phyloP scores from a whole-genome alignment of 768 basidiomycete genomes.

The Hericium rajendrae region DNA sequence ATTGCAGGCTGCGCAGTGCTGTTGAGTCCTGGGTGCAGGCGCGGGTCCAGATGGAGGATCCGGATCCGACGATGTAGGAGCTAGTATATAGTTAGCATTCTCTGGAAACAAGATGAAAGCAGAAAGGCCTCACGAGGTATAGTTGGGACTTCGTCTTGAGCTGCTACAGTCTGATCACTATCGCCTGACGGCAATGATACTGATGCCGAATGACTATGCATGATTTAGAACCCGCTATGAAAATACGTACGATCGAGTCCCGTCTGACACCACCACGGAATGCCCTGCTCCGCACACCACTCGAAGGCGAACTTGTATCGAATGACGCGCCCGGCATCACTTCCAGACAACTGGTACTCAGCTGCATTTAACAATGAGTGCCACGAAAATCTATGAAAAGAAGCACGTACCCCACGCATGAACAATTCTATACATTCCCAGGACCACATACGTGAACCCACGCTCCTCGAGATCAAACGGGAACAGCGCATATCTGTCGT shows the following conservation, averaged over 20 bases:
- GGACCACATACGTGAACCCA: slow-evolving; percentile 42
- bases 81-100: too few species aligned
- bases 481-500: slow-evolving; percentile 65
- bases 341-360: slow-evolving; percentile 46
- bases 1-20: slow-evolving; percentile 34
- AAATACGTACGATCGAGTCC: too few species aligned
- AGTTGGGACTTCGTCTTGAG: too few species aligned
- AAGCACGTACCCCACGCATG: slow-evolving; percentile 54
- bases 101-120: too few species aligned
- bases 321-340: slow-evolving; percentile 44
- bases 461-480: slow-evolving; percentile 52
- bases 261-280: slow-evolving; percentile 39
- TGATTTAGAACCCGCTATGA: too few species aligned
- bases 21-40: not conserved
- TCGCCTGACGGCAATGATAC: too few species aligned
- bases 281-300: slow-evolving; percentile 68
- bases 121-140: too few species aligned
- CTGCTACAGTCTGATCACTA: too few species aligned
- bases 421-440: slow-evolving; percentile 67
- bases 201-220: too few species aligned
- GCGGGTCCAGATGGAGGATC: not conserved
- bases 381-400: not conserved
- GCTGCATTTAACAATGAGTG: slow-evolving; percentile 29
- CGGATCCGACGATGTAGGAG: too few species aligned
- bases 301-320: slow-evolving; percentile 79